Evolutionary conservation across 306 rosid genomes (phyloP).

Genomic region (Quercus berberidifolia): DNA sequence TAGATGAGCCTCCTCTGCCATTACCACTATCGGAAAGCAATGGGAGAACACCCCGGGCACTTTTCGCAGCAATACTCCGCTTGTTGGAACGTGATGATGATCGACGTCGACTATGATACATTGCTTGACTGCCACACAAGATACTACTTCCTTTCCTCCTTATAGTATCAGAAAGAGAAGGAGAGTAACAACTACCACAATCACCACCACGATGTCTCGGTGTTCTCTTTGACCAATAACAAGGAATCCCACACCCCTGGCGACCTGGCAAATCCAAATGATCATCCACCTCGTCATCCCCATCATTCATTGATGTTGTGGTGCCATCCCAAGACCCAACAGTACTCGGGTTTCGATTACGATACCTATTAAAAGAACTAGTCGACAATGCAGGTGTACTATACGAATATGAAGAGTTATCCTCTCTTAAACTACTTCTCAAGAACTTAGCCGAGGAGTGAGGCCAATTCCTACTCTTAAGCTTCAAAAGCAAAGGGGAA

Average conservation of each 20-base stretch:
- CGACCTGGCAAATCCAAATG: conserved; percentile 70
- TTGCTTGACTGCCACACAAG: conserved; percentile 67
- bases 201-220: conserved; percentile 60
- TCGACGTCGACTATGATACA: conserved; percentile 51
- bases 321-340: conserved; percentile 95
- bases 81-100: conserved; percentile 49
- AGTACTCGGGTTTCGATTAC: conserved; percentile 63
- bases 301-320: conserved; percentile 71
- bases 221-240: conserved; percentile 88
- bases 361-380: conserved; percentile 68
- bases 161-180: conserved; percentile 78
- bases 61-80: conserved; percentile 51
- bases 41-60: conserved; percentile 77
- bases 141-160: conserved; percentile 85
- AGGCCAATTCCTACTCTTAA: conserved; percentile 61
- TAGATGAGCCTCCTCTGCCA: conserved; percentile 70
- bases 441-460: conserved; percentile 50
- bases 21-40: conserved; percentile 63
- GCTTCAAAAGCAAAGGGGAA: conserved; percentile 67
- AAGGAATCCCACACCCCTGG: conserved; percentile 95
- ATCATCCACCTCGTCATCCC: conserved; percentile 71
- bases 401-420: conserved; percentile 70
- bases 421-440: conserved; percentile 55
- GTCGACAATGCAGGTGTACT: conserved; percentile 97
- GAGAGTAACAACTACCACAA: conserved; percentile 83